phyloP scores from a whole-genome alignment of 1,284 basidiomycete genomes.

The Ganoderma multipileum region DNA sequence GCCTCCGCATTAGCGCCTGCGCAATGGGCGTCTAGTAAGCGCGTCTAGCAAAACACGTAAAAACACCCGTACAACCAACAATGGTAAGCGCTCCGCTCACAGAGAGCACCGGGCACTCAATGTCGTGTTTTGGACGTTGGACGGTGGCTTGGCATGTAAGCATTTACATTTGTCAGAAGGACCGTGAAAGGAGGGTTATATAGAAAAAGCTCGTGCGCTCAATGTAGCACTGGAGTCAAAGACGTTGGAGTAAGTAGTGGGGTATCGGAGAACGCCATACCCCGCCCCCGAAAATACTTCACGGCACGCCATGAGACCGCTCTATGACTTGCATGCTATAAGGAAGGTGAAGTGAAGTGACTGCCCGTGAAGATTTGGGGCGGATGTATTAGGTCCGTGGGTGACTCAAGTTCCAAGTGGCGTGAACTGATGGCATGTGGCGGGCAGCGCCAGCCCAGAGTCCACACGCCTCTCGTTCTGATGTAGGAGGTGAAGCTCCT shows the following conservation, averaged over 20 bases:
- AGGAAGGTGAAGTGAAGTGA: background rate
- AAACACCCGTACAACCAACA: background rate
- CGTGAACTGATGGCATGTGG: background rate
- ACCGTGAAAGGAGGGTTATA: background rate
- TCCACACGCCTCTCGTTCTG: constrained; percentile 9
- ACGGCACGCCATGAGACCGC: background rate
- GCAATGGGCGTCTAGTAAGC: background rate
- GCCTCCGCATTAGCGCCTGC: background rate
- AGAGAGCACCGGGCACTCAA: background rate
- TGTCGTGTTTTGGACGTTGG: background rate
- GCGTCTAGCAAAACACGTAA: too few species aligned
- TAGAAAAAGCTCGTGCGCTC: background rate
- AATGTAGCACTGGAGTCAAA: background rate
- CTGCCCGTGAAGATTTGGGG: background rate
- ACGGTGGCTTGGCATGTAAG: background rate
- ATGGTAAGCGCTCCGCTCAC: background rate
- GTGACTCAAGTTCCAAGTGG: constrained; percentile 1
- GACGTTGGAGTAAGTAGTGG: background rate
- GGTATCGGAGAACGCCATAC: background rate
- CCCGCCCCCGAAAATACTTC: background rate
- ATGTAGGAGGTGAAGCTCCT: background rate
- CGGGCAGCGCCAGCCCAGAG: background rate
- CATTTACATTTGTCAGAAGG: background rate
- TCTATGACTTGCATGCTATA: background rate
- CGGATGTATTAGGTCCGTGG: constrained; percentile 3